A percentile compares a stretch with the other conserved stretches of the same genome.
phyloP scores from a whole-genome alignment of 176 grass and related monocot species.

The Paspalum notatum region DNA sequence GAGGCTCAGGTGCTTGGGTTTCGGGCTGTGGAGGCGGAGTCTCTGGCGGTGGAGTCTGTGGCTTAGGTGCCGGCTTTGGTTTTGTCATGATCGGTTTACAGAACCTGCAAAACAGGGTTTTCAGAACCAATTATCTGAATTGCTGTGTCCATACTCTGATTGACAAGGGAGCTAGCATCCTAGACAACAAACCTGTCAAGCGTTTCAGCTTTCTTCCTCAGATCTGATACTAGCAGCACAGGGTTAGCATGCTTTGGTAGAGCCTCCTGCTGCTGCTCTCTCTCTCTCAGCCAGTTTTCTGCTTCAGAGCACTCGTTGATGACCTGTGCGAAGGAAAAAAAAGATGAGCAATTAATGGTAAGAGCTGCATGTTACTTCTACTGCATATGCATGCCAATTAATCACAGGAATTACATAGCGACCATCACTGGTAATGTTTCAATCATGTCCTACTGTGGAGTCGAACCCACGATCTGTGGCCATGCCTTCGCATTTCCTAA shows the following conservation, averaged over 20 bases:
- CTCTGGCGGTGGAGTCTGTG: conserved; percentile 68
- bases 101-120: conserved; percentile 45
- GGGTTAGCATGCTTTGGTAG: conserved; percentile 83
- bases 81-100: conserved; percentile 83
- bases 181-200: conserved; percentile 46
- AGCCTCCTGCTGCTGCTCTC: conserved; percentile 74
- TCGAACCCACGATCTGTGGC: too few relatives aligned
- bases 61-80: conserved; percentile 67
- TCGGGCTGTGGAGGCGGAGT: conserved; percentile 49
- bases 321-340: conserved; percentile 37
- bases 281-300: conserved; percentile 76
- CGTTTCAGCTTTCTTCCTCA: conserved; percentile 75
- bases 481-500: too few relatives aligned
- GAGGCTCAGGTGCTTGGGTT: conserved; percentile 37
- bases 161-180: too few relatives aligned
- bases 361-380: background rate
- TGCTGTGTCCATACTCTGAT: background rate
- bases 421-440: too few relatives aligned
- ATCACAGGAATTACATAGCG: too few relatives aligned
- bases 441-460: too few relatives aligned
- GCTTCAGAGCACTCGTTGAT: conserved; percentile 64
- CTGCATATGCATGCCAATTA: background rate
- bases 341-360: conserved; percentile 13
- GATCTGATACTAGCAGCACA: conserved; percentile 55
- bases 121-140: background rate